Conservation (phyloP, 139 green algal genomes). For the Micractinium sp. region DNA sequence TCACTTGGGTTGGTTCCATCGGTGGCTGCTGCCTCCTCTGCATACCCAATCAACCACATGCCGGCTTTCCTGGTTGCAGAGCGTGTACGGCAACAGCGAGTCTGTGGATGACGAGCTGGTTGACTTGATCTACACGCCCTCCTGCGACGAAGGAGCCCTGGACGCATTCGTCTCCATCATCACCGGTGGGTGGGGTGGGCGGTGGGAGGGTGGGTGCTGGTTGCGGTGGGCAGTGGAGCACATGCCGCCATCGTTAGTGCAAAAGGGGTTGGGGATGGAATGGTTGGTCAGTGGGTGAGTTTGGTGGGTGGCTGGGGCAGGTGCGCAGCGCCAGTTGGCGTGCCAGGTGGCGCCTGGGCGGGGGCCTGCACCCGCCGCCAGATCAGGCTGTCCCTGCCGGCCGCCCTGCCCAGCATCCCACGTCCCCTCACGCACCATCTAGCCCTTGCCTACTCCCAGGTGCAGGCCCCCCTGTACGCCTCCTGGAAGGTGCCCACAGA, state of each 20-base stretch:
- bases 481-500: too few relatives aligned
- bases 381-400: not conserved
- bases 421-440: not conserved
- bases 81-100: slow-evolving; percentile 74
- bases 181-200: slow-evolving; percentile 50
- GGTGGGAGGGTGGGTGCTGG: too few relatives aligned
- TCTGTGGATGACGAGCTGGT: slow-evolving; percentile 92
- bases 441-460: too few relatives aligned
- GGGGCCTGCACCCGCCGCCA: not conserved
- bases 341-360: not conserved
- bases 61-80: not conserved
- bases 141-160: slow-evolving; percentile 72
- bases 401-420: not conserved
- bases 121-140: slow-evolving; percentile 69
- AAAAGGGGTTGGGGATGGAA: too few relatives aligned
- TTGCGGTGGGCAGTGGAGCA: too few relatives aligned
- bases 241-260: too few relatives aligned
- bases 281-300: too few relatives aligned
- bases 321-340: too few relatives aligned
- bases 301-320: not conserved
- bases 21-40: too few relatives aligned
- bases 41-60: not conserved
- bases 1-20: too few relatives aligned
- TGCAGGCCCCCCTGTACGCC: too few relatives aligned
- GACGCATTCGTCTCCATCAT: slow-evolving; percentile 91